A percentile compares a stretch with the other conserved stretches of the same genome.
Conservation (phyloP, 495 filamentous ascomycete genomes). For the Aspergillus bridgeri region DNA sequence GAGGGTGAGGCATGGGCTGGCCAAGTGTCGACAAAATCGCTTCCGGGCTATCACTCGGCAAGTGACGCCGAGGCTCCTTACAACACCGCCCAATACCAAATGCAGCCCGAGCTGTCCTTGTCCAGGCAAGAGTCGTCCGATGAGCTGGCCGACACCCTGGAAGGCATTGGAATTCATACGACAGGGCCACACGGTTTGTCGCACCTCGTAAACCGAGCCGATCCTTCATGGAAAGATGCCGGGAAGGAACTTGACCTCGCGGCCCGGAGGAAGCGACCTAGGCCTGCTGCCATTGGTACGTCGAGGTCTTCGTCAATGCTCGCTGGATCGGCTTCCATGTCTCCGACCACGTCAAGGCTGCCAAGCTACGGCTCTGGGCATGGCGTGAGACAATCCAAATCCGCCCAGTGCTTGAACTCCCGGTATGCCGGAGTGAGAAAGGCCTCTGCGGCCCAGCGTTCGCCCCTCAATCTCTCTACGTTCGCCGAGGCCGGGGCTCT, state of each 20-base stretch:
- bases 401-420: slow-evolving; percentile 46
- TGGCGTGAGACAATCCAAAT: slow-evolving; percentile 52
- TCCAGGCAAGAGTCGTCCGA: slow-evolving; percentile 41
- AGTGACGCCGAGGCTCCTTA: slow-evolving; percentile 28
- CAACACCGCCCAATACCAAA: slow-evolving; percentile 32
- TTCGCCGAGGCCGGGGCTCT: slow-evolving; percentile 45
- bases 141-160: slow-evolving; percentile 36
- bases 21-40: slow-evolving; percentile 23
- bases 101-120: slow-evolving; percentile 35
- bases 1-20: slow-evolving; percentile 30
- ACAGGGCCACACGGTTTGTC: slow-evolving; percentile 23
- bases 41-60: slow-evolving; percentile 20
- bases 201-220: slow-evolving; percentile 24
- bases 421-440: slow-evolving; percentile 53
- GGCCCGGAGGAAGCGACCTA: slow-evolving; percentile 50
- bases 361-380: slow-evolving; percentile 34
- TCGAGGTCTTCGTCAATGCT: slow-evolving; percentile 36
- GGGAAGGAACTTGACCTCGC: slow-evolving; percentile 51
- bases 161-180: slow-evolving; percentile 43
- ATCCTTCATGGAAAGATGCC: slow-evolving; percentile 37
- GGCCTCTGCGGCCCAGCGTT: slow-evolving; percentile 46
- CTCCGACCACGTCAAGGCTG: slow-evolving; percentile 33
- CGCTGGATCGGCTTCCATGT: slow-evolving; percentile 41
- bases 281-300: slow-evolving; percentile 52
- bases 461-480: slow-evolving; percentile 50